Evolutionary conservation across 805 yeast species (phyloP), one percentile per base, ranked within the genome.

Genomic region (Candida quercuum): DNA sequence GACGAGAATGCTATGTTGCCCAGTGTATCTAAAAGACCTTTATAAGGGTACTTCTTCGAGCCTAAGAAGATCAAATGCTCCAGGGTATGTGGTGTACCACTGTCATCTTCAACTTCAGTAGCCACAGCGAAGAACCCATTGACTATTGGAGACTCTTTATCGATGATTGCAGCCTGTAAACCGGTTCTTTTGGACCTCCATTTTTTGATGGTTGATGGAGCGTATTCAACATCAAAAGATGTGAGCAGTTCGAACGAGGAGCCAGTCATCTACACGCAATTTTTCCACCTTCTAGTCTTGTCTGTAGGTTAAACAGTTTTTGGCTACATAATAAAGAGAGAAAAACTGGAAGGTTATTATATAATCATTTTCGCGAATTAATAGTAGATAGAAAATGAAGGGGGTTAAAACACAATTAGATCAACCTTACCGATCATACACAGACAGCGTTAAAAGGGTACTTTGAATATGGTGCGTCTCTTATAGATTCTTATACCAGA

Each of bases 1-100:
- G 78, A 71, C 2, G 96, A 83, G 60, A 81, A 84, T 44, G 87
- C 80, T 39, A 85, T 63, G 54, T 87, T 86, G 6, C 97, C 95
- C 36, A 89, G 70, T 10, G 80, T 80, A 54, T 93, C 99, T 33
- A 93, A 66, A 34, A 89, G 66, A 8, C 99, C 98, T 60, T 91
- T 91, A 60, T 82, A 91, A 0, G 98, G 98, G 51, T 78, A 86
- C 40, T 80, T 78, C 46, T 81, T 69, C 3, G 96, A 86, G 1
- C 99, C 99, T 95, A 88, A 86, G 59, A 93, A 93, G 26, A 91
- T 72, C 59, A 93, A 67, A 63, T 93, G 99, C 62, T 93, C 99
- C 36, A 93, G 62, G 2, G 99, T 93, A 54, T 93, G 99, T 1
- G 99, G 99, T 45, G 86, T 77, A 7, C 99, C 99, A 18, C 88